Evolutionary conservation across 352 stramenopile species (phyloP), one percentile per base, ranked within the genome.

Genomic region (Phytophthora palmivora): DNA sequence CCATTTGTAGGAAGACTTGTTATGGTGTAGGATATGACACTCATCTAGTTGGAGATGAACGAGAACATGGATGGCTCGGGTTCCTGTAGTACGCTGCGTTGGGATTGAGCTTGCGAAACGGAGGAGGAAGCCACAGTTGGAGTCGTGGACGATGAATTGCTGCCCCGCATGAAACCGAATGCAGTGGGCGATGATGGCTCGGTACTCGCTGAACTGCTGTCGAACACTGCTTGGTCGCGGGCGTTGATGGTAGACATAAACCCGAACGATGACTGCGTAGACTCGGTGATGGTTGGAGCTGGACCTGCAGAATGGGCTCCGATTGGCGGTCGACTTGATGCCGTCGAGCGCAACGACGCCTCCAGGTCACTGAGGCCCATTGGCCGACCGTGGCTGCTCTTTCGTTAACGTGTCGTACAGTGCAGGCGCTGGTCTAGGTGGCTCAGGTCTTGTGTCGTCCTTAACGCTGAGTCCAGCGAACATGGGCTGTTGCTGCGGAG

Each of bases 11-110:
- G 24, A 28, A 28, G 3, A 28, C 24, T 28, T 28, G 24, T 28
- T n/a, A n/a, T n/a, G n/a, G n/a, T n/a, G n/a, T n/a, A n/a, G n/a
- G n/a, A n/a, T n/a, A n/a, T n/a, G n/a, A n/a, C n/a, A n/a, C n/a
- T n/a, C n/a, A n/a, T n/a, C n/a, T 43, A 77, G 46, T 74, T 83
- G 6, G 70, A 85, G 32, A 88, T 88, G 58, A 88, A 88, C 8
- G 76, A 82, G 42, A 88, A 88, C 65, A 83, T 80, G 34, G 79
- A 88, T 39, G 67, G 54, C 30, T 66, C 64, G 9, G 68, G 62
- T 8, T 74, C 56, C 34, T 67, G 58, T 11, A 75, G 38, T 2
- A 68, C 45, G 16, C 67, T 58, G 33, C 47, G 46, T n/a, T 72
- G 56, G 19, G 59, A 67, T 14, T 62, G 67, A 0, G 68, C 57